Percentiles rank a stretch among this genome's conserved stretches.
phyloP scores from a whole-genome alignment of 176 grass and related monocot species.

The Olyra latifolia region DNA sequence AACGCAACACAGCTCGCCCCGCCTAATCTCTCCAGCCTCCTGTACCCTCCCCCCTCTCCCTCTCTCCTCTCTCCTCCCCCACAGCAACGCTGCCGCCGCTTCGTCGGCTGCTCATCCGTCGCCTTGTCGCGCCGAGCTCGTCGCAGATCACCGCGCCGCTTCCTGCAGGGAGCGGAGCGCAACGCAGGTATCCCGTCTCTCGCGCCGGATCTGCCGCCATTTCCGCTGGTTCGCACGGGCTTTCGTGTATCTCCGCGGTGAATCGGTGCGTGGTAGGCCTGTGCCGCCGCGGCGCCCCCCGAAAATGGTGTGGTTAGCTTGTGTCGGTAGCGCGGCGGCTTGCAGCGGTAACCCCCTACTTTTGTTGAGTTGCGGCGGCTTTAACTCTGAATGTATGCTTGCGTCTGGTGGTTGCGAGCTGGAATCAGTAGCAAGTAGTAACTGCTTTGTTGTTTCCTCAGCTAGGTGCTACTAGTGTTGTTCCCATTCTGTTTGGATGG shows the following conservation, averaged over 20 bases:
- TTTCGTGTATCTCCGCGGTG: slow-evolving; percentile 7
- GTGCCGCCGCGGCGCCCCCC: background rate
- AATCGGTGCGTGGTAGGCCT: background rate
- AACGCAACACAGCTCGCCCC: background rate
- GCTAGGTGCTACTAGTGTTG: slow-evolving; percentile 14
- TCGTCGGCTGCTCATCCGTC: no score
- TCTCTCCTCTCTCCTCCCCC: background rate
- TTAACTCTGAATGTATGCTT: slow-evolving; percentile 27
- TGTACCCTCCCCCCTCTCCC: background rate
- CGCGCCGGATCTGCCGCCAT: slow-evolving; percentile 37
- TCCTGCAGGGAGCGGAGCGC: background rate
- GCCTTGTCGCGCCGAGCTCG: background rate
- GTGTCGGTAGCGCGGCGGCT: slow-evolving; percentile 24
- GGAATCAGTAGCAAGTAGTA: background rate
- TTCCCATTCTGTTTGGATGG: background rate
- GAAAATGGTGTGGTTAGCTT: slow-evolving; percentile 12
- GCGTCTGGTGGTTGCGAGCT: slow-evolving; percentile 3
- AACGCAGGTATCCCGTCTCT: slow-evolving; percentile 32
- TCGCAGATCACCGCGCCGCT: slow-evolving; percentile 38
- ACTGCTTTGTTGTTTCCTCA: slow-evolving; percentile 18
- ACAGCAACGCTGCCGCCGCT: slow-evolving; percentile 3
- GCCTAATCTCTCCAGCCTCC: slow-evolving; percentile 37
- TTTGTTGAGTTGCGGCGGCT: slow-evolving; percentile 6
- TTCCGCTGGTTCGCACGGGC: slow-evolving; percentile 12
- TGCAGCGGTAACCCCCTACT: background rate